Evolutionary conservation across 1,284 basidiomycete genomes (phyloP), one percentile per base, ranked within the genome.

Genomic region (Ceratobasidium sp.): DNA sequence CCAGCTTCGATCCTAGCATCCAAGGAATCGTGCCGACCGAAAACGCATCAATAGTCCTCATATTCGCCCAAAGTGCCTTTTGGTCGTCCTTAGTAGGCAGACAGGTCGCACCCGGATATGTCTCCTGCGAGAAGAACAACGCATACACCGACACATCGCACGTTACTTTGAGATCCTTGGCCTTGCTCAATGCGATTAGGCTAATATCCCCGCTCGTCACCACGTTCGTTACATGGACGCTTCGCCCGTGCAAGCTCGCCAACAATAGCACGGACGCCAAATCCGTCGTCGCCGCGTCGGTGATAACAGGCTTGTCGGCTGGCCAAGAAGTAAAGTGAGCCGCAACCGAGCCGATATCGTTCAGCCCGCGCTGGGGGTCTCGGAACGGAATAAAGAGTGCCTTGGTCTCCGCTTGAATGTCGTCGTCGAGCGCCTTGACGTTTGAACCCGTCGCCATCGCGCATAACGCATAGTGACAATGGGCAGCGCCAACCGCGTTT

Each of bases 111-210:
- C 84, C 84, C 4, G 91, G 90, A 85, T 89, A 96, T 78, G 93
- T 88, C 77, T 93, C 91, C 73, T 86, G 87, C 29, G 89, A 90
- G 85, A 96, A 97, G 90, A 98, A 99, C 76, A 99, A 86, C 11
- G 95, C 89, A 83, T 96, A 99, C 65, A 99, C 88, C 9, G 96
- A 91, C 45, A 98, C 95, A 80, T 99, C 98, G 82, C 97, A 99
- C 1, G 97, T 99, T 75, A 99, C 97, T 80, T 94, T 93, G 79
- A 99, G 88, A 33, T 93, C 88, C 86, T 97, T 98, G 73, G 93
- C 92, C 85, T 99, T 99, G 87, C 95, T 96, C 65, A 99, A 87
- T 6, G 93, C 91, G 81, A 99, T 99, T 75, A 99, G 85, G 50
- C 93, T 86, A 73, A 99, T 87, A 82, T 99, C 98, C 76, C 97